phyloP scores from a whole-genome alignment of 345 rosid genomes.

The Heritiera fomes region DNA sequence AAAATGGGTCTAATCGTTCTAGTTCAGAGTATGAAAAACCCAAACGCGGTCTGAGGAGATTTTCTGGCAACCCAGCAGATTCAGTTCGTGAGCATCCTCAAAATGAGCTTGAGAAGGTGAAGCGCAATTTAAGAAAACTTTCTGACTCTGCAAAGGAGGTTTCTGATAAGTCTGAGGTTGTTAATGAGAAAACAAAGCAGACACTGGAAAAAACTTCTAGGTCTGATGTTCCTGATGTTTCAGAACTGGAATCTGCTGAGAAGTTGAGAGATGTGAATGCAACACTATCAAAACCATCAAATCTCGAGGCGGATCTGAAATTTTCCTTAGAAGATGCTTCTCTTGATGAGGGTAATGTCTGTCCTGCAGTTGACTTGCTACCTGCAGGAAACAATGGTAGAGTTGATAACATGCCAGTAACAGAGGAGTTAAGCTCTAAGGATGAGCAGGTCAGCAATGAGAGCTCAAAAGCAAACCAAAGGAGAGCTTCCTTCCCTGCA shows the following conservation, averaged over 20 bases:
- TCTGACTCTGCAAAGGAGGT: slow-evolving; percentile 46
- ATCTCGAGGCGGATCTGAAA: slow-evolving; percentile 28
- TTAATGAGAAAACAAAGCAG: slow-evolving; percentile 45
- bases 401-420: slow-evolving; percentile 39
- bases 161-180: slow-evolving; percentile 40
- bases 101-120: slow-evolving; percentile 53
- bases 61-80: slow-evolving; percentile 36
- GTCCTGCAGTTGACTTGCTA: slow-evolving; percentile 23
- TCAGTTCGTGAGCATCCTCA: slow-evolving; percentile 45
- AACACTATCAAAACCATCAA: slow-evolving; percentile 32
- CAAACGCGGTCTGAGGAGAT: slow-evolving; percentile 50
- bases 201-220: slow-evolving; percentile 41
- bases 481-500: slow-evolving; percentile 71
- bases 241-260: slow-evolving; percentile 42
- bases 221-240: slow-evolving; percentile 36
- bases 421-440: slow-evolving; percentile 35
- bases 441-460: slow-evolving; percentile 39
- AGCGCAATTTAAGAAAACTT: slow-evolving; percentile 48
- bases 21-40: slow-evolving; percentile 44
- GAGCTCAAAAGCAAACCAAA: slow-evolving; percentile 46
- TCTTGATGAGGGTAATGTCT: slow-evolving; percentile 33
- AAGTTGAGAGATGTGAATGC: slow-evolving; percentile 33
- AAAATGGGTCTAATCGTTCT: slow-evolving; percentile 38
- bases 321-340: slow-evolving; percentile 26
- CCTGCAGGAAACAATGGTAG: slow-evolving; percentile 35